Conservation (phyloP, 1,284 basidiomycete species). For the Cutaneotrichosporon arboriforme region DNA sequence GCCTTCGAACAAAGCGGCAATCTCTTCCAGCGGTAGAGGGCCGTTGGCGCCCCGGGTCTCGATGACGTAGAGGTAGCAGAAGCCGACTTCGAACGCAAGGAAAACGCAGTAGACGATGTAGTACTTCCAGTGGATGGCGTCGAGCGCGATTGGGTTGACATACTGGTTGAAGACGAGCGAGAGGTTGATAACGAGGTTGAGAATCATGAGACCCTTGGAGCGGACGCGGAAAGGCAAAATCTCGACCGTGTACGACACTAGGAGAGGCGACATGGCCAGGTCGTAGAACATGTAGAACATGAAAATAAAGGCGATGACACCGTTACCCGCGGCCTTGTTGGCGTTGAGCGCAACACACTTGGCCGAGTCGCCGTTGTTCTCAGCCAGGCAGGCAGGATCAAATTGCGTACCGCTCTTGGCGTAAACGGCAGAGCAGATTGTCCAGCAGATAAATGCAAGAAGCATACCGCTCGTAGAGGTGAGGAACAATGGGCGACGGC, state of each 20-base stretch:
- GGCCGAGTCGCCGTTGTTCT: constrained; percentile 55
- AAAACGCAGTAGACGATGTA: constrained; percentile 33
- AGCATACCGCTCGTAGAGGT: constrained; percentile 31
- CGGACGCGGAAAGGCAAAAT: constrained; percentile 20
- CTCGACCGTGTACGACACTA: constrained; percentile 20
- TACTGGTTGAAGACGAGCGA: constrained; percentile 15
- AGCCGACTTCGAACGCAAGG: constrained; percentile 43
- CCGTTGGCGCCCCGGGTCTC: constrained; percentile 35
- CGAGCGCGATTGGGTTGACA: constrained; percentile 25
- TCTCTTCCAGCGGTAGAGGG: constrained; percentile 42
- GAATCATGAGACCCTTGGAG: constrained; percentile 12
- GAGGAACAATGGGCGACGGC: constrained; percentile 29
- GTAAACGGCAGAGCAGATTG: constrained; percentile 61
- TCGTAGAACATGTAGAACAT: constrained; percentile 46
- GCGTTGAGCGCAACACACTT: constrained; percentile 35
- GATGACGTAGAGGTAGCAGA: constrained; percentile 41
- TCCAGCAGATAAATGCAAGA: constrained; percentile 60
- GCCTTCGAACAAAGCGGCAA: constrained; percentile 27
- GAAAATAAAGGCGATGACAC: constrained; percentile 21
- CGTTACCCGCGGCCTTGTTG: constrained; percentile 13
- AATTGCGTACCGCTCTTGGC: constrained; percentile 22
- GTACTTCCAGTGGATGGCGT: constrained; percentile 29
- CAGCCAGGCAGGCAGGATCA: constrained; percentile 6
- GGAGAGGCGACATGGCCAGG: constrained; percentile 45
- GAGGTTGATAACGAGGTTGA: background rate